These are phyloP conservation scores for Lepidium aucheri DNA, from an alignment of 345 rosid species.

Conservation along the genomic window DNA sequence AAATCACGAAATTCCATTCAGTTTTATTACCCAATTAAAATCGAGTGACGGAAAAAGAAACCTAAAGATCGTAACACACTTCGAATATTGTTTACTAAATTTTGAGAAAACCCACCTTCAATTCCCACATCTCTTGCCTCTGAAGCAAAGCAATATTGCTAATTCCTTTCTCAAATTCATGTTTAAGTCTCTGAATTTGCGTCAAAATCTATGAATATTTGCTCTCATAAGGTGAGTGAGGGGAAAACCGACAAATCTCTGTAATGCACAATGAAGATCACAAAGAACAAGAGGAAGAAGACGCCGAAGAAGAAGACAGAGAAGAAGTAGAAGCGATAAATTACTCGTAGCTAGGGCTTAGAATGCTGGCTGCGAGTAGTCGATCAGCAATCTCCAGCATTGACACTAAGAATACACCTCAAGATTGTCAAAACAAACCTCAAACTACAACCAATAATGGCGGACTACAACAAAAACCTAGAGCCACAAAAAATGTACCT, in stretches of 20 bases:
- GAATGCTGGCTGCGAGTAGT: slow-evolving; percentile 73
- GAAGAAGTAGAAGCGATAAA: too few species aligned
- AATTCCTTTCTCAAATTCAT: not conserved
- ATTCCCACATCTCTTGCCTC: not conserved
- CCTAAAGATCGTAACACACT: too few species aligned
- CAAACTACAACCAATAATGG: slow-evolving; percentile 25
- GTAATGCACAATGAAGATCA: slow-evolving; percentile 39
- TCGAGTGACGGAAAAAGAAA: not conserved
- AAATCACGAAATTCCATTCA: not conserved
- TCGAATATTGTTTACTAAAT: not conserved
- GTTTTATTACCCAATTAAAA: not conserved
- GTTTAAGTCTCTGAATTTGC: not conserved
- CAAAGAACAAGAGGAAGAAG: slow-evolving; percentile 13
- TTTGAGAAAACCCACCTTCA: not conserved
- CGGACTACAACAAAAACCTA: slow-evolving; percentile 37
- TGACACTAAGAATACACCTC: slow-evolving; percentile 17
- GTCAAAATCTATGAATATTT: slow-evolving; percentile 7
- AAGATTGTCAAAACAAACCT: slow-evolving; percentile 12
- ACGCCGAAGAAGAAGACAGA: slow-evolving; percentile 27
- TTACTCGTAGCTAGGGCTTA: slow-evolving; percentile 6
- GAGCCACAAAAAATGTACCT: slow-evolving; percentile 52
- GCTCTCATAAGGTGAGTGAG: not conserved
- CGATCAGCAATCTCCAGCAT: slow-evolving; percentile 38
- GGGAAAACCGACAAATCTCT: not conserved
- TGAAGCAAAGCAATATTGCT: not conserved